Evolutionary conservation across 805 yeast genomes (phyloP).

Genomic region (Saturnispora serradocipensis): DNA sequence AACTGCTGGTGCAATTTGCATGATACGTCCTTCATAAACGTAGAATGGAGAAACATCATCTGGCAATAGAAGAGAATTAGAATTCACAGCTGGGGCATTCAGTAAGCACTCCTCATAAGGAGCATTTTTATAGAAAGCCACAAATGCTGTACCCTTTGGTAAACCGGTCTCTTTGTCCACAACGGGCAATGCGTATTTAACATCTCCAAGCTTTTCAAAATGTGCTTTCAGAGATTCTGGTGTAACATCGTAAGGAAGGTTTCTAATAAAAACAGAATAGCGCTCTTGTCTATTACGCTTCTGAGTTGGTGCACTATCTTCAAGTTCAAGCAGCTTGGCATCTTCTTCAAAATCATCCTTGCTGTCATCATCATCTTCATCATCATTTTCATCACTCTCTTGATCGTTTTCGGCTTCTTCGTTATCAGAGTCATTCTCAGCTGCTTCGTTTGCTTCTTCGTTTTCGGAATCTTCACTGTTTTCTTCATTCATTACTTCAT

Average conservation of each 20-base stretch:
- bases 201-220: conserved; percentile 75
- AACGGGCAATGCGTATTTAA: conserved; percentile 90
- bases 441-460: conserved; percentile 29
- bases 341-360: conserved; percentile 18
- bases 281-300: conserved; percentile 55
- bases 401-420: conserved; percentile 27
- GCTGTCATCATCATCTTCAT: conserved; percentile 14
- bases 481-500: conserved; percentile 22
- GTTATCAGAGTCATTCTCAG: conserved; percentile 26
- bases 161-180: conserved; percentile 75
- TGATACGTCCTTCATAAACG: conserved; percentile 86
- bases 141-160: conserved; percentile 93
- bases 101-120: conserved; percentile 60
- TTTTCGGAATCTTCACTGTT: conserved; percentile 19
- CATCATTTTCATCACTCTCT: conserved; percentile 20
- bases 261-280: conserved; percentile 76
- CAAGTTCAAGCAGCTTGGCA: conserved; percentile 24
- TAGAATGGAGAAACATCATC: conserved; percentile 88
- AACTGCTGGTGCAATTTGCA: conserved; percentile 77
- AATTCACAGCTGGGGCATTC: conserved; percentile 64
- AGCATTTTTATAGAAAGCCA: conserved; percentile 61
- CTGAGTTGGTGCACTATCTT: conserved; percentile 31
- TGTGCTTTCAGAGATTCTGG: conserved; percentile 69
- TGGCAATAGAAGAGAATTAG: conserved; percentile 63
- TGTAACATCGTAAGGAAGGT: conserved; percentile 91